Evolutionary conservation across 495 filamentous ascomycete species (phyloP).

Genomic region (Mycothermus thermophilus): DNA sequence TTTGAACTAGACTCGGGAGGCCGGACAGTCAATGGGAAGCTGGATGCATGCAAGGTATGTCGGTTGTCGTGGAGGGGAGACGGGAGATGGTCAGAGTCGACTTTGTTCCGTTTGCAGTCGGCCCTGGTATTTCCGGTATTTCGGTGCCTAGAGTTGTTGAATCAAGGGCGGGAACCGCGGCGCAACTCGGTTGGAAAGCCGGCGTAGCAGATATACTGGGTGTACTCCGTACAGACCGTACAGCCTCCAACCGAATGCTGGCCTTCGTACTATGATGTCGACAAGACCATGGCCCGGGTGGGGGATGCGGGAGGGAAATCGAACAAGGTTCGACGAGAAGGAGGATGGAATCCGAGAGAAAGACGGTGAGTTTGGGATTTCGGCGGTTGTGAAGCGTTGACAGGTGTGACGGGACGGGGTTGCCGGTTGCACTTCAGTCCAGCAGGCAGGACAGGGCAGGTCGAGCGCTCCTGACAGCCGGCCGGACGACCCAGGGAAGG

Average conservation of each 20-base stretch:
- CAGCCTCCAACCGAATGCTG: no score
- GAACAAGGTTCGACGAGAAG: not conserved
- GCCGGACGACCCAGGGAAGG: not conserved
- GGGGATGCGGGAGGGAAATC: not conserved
- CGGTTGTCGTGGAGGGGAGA: not conserved
- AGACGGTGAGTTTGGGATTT: slow-evolving; percentile 2
- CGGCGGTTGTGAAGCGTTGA: no score
- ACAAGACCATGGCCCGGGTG: slow-evolving; percentile 1
- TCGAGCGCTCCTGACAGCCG: slow-evolving; percentile 2
- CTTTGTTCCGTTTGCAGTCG: not conserved
- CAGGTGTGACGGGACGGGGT: no score
- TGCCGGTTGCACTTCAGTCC: no score
- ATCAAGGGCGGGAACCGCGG: no score
- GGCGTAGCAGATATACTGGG: no score
- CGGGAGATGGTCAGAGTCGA: not conserved
- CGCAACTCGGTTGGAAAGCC: no score
- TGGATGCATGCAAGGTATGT: not conserved
- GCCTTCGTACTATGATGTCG: slow-evolving; percentile 1
- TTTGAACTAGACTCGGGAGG: slow-evolving; percentile 12
- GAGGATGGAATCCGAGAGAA: not conserved
- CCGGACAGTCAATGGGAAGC: slow-evolving; percentile 10
- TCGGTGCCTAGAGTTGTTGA: no score
- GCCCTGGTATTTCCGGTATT: no score
- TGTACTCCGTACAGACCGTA: no score
- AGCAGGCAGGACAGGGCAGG: not conserved